Evolutionary conservation across 768 basidiomycete genomes (phyloP), one percentile per base, ranked within the genome.

Genomic region (Boletus sp.): DNA sequence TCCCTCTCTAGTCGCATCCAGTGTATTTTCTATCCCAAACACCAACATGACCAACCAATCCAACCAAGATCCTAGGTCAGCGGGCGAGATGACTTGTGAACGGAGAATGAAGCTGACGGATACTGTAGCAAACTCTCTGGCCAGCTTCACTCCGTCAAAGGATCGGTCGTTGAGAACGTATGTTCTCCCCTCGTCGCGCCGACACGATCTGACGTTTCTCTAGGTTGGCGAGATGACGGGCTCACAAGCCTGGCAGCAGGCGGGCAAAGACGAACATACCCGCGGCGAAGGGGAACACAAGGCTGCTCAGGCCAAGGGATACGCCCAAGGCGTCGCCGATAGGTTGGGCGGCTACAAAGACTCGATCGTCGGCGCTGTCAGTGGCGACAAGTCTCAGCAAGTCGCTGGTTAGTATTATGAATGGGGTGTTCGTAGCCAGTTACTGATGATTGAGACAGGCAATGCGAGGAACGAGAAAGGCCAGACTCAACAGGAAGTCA

Each of bases 401-500:
- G 54, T 60, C 17, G n/a, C 73, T 17, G 83, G 84, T 82, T 56
- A 49, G 75, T 60, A 5, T 15, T 5, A 12, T 29, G 8, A 17
- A 6, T 8, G 18, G 15, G 8, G 1, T 20, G 0, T 3, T 1
- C 3, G 3, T 8, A 17, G 4, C 1, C n/a, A 10, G 9, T 29
- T 44, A 2, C 17, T 48, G 29, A 18, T 7, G 10, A 7, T 24
- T 11, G 18, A 2, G 18, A 14, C 36, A 85, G 85, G 86, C 1
- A 84, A 85, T 53, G 52, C 71, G 17, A 75, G 70, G 49, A 76
- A 82, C 0, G 81, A 85, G 47, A 84, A 85, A 58, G 85, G 86
- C 0, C 61, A 77, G 48, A 64, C 75, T 1, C 78, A 86, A 60
- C 83, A 86, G 66, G 73, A 82, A 5, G 17, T 78, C 32, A 87